Conservation (phyloP, 495 filamentous ascomycete genomes). For the Cetradonia linearis region DNA sequence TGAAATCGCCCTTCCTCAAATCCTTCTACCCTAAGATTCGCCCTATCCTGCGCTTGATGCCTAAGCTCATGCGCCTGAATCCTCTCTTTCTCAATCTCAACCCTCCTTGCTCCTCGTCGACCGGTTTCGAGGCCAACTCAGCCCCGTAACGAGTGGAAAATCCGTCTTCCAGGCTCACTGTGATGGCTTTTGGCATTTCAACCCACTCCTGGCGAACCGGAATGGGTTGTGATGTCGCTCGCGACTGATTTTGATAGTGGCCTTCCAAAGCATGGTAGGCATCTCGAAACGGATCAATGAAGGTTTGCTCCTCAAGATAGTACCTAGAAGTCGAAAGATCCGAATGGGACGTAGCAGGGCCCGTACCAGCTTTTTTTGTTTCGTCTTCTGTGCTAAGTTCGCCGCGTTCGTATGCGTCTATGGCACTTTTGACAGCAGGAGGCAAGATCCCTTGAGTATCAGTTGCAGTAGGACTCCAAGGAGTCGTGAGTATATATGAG, state of each 20-base stretch:
- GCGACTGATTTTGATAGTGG: background rate
- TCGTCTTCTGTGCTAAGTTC: background rate
- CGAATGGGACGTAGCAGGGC: background rate
- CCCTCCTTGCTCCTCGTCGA: background rate
- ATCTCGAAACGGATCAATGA: background rate
- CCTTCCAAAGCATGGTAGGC: background rate
- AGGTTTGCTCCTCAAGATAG: background rate
- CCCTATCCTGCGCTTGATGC: background rate
- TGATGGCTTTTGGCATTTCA: background rate
- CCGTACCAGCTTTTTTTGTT: background rate
- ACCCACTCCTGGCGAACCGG: background rate
- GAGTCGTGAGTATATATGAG: background rate
- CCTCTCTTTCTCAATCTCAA: background rate
- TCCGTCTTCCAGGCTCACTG: background rate
- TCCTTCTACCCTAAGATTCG: background rate
- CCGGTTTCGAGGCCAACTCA: background rate
- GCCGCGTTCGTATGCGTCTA: constrained; percentile 1
- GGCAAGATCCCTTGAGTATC: background rate
- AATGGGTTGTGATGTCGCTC: background rate
- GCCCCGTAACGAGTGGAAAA: background rate
- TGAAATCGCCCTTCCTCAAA: background rate
- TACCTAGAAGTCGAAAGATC: background rate
- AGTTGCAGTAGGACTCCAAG: background rate
- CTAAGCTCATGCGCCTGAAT: background rate
- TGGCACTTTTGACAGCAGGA: constrained; percentile 4